phyloP scores from a whole-genome alignment of 2,329 filamentous ascomycete species.

The Huntiella decipiens region DNA sequence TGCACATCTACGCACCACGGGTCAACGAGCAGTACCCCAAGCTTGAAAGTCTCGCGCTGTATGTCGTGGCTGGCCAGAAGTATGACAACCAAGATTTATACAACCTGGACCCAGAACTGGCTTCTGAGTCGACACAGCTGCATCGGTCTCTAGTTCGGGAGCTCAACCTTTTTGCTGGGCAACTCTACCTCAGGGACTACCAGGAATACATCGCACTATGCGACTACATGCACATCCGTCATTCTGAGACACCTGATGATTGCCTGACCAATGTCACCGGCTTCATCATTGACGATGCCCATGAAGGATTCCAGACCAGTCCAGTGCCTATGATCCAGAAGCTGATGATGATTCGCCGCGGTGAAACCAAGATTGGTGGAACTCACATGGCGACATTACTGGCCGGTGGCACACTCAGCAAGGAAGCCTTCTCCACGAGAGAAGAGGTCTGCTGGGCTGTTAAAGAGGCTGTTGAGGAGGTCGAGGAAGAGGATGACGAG shows the following conservation, averaged over 20 bases:
- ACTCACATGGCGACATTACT: constrained; percentile 24
- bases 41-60: constrained; percentile 29
- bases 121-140: too few species aligned
- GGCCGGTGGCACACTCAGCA: neutral
- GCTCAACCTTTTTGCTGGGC: constrained; percentile 49
- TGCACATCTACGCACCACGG: constrained; percentile 35
- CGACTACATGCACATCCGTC: constrained; percentile 15
- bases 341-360: constrained; percentile 20
- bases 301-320: constrained; percentile 16
- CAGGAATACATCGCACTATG: constrained; percentile 35
- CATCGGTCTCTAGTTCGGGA: constrained; percentile 17
- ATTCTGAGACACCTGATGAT: too few species aligned
- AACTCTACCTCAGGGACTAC: constrained; percentile 39
- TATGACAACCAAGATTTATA: neutral
- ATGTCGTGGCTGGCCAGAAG: constrained; percentile 18
- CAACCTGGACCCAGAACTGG: too few species aligned
- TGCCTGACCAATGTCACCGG: constrained; percentile 28
- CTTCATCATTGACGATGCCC: constrained; percentile 17
- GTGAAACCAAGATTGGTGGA: constrained; percentile 21
- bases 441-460: too few species aligned
- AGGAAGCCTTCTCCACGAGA: too few species aligned
- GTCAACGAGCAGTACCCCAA: constrained; percentile 19
- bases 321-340: constrained; percentile 21
- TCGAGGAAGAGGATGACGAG: too few species aligned
- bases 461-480: too few species aligned